phyloP scores from a whole-genome alignment of 2,329 filamentous ascomycete species.

The Aspergillus quadricinctus region DNA sequence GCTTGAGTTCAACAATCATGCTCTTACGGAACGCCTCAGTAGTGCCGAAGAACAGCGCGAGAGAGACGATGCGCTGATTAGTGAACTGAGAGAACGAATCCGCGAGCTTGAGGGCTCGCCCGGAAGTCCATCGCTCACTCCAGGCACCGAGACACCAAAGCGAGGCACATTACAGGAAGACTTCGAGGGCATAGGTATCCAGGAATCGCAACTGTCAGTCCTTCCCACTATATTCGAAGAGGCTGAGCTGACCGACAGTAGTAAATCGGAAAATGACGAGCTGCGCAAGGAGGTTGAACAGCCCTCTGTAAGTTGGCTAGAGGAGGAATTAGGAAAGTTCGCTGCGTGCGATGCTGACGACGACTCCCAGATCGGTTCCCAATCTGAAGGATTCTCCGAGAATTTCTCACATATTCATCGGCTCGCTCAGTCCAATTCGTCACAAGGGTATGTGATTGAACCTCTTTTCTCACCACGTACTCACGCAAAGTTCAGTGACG shows the following conservation, averaged over 20 bases:
- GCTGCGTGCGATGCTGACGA: conserved; percentile 1
- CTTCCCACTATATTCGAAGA: neutral
- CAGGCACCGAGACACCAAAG: conserved; percentile 37
- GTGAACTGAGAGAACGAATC: conserved; percentile 40
- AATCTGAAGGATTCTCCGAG: conserved; percentile 31
- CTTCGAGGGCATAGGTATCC: conserved; percentile 38
- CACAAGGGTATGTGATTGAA: conserved; percentile 29
- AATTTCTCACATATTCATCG: conserved; percentile 28
- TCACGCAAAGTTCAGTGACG: conserved; percentile 28
- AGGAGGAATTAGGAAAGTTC: neutral
- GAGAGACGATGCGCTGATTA: conserved; percentile 39
- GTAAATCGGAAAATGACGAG: conserved; percentile 40
- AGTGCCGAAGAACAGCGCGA: conserved; percentile 42
- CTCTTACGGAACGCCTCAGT: conserved; percentile 41
- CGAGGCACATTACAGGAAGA: conserved; percentile 40
- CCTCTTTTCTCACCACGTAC: neutral
- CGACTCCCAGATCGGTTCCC: conserved; percentile 22
- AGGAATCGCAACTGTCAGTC: conserved; percentile 37
- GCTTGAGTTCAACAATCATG: conserved; percentile 46
- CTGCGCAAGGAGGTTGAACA: conserved; percentile 31
- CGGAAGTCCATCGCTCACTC: conserved; percentile 34
- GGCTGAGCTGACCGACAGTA: conserved; percentile 20
- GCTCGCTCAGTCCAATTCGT: conserved; percentile 31
- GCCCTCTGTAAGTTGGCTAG: conserved; percentile 13
- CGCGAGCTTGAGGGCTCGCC: conserved; percentile 39